Evolutionary conservation across 805 yeast genomes (phyloP).

Genomic region (Lipomyces anomalus): DNA sequence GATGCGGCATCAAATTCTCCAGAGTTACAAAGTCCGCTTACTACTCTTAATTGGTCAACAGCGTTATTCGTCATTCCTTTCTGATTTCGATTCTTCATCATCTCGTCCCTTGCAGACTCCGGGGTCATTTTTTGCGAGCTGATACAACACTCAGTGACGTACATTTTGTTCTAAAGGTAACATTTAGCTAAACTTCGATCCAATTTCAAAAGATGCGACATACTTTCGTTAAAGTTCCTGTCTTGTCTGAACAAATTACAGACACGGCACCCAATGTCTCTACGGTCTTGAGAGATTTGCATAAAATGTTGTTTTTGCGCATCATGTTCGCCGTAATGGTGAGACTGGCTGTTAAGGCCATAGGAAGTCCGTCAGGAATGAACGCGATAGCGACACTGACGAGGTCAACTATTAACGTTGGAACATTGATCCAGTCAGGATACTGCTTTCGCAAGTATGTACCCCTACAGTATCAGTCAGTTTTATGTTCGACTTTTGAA

Average conservation of each 20-base stretch:
- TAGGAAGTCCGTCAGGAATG: constrained; percentile 46
- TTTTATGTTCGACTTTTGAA: too few relatives aligned
- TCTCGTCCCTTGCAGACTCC: neutral
- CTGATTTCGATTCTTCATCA: too few relatives aligned
- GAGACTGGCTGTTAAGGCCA: constrained; percentile 45
- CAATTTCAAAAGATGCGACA: too few relatives aligned
- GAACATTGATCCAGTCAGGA: constrained; percentile 40
- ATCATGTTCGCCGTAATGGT: constrained; percentile 43
- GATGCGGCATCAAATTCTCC: constrained; percentile 20
- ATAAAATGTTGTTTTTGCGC: constrained; percentile 40
- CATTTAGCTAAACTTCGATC: neutral
- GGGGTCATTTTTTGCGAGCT: neutral
- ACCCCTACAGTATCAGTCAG: constrained; percentile 40
- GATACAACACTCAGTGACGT: neutral
- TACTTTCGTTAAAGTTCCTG: constrained; percentile 41
- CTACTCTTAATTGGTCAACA: too few relatives aligned
- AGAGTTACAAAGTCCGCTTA: constrained; percentile 25
- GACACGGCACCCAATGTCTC: constrained; percentile 55
- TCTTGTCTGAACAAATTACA: too few relatives aligned
- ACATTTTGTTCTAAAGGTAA: neutral
- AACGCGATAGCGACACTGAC: constrained; percentile 45
- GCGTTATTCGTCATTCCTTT: too few relatives aligned
- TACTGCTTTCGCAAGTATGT: constrained; percentile 37
- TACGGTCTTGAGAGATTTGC: constrained; percentile 42
- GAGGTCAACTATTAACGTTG: constrained; percentile 27